Evolutionary conservation across 257 asterid genomes (phyloP).

Genomic region (Nicotiana undulata): DNA sequence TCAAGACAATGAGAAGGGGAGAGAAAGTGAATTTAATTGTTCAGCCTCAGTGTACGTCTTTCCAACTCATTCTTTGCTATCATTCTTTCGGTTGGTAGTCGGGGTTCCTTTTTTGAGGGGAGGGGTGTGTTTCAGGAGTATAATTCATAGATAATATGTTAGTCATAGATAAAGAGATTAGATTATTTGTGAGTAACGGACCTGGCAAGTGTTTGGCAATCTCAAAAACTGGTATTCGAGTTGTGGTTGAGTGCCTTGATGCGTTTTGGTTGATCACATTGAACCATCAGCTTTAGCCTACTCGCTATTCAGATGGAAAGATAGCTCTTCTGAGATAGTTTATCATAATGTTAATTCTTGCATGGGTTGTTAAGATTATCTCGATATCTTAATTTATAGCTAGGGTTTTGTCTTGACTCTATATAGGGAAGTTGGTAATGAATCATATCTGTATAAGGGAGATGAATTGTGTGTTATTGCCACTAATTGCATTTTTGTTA

Average conservation of each 20-base stretch:
- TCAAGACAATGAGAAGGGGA: constrained; percentile 66
- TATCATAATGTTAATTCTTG: not conserved
- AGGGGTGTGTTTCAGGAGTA: not conserved
- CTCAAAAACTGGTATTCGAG: not conserved
- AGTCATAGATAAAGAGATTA: not conserved
- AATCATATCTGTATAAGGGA: not conserved
- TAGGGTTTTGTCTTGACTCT: not conserved
- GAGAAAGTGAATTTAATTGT: constrained; percentile 54
- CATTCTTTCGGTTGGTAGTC: not conserved
- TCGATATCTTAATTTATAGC: not conserved
- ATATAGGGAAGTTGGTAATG: not conserved
- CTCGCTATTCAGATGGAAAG: not conserved
- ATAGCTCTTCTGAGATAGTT: not conserved
- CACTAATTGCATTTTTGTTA: not conserved
- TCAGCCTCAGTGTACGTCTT: constrained; percentile 52
- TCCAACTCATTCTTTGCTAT: not conserved
- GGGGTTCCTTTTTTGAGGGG: not conserved
- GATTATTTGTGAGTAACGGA: not conserved
- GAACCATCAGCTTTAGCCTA: not conserved
- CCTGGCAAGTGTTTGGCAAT: not conserved
- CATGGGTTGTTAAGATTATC: not conserved
- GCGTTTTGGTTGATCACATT: not conserved
- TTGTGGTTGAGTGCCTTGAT: not conserved
- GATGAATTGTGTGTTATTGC: not conserved
- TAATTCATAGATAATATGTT: not conserved